Evolutionary conservation across 2,329 filamentous ascomycete species (phyloP).

Genomic region (Fusarium torulosum): DNA sequence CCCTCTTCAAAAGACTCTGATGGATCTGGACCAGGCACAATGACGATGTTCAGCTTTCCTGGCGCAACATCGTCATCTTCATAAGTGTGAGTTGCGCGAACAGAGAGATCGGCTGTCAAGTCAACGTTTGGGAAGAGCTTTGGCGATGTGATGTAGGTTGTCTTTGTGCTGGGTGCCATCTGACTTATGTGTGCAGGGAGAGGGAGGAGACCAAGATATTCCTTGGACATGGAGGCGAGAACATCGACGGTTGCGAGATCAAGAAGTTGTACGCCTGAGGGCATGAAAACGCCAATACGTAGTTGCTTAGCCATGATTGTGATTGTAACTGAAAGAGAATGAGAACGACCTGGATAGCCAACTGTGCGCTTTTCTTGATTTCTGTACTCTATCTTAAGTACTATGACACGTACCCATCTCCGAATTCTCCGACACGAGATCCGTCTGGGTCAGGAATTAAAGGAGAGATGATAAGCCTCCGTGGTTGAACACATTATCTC

Average conservation of each 20-base stretch:
- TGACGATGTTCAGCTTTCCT: conserved; percentile 63
- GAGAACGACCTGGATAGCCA: neutral
- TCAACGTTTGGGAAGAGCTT: conserved; percentile 53
- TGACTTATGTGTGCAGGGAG: conserved; percentile 54
- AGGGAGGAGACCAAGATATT: conserved; percentile 56
- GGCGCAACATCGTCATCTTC: conserved; percentile 61
- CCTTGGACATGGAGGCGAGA: conserved; percentile 59
- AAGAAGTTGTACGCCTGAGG: conserved; percentile 60
- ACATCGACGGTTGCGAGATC: conserved; percentile 65
- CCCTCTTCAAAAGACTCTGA: conserved; percentile 48
- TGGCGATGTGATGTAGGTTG: conserved; percentile 62
- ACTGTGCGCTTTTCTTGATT: neutral
- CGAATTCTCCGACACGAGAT: neutral
- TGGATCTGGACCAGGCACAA: conserved; percentile 65
- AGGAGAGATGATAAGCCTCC: neutral
- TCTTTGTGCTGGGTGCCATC: conserved; percentile 58
- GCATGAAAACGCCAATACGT: conserved; percentile 65
- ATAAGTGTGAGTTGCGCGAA: conserved; percentile 60
- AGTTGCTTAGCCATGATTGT: conserved; percentile 47
- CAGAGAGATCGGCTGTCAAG: conserved; percentile 56
- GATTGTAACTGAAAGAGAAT: neutral
- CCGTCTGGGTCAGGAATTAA: conserved; percentile 23
- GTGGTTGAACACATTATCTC: neutral
- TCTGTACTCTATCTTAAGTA: conserved; percentile 10
- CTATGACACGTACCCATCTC: neutral